phyloP scores from a whole-genome alignment of 106 monocot species.

The Dioscorea dumetorum region DNA sequence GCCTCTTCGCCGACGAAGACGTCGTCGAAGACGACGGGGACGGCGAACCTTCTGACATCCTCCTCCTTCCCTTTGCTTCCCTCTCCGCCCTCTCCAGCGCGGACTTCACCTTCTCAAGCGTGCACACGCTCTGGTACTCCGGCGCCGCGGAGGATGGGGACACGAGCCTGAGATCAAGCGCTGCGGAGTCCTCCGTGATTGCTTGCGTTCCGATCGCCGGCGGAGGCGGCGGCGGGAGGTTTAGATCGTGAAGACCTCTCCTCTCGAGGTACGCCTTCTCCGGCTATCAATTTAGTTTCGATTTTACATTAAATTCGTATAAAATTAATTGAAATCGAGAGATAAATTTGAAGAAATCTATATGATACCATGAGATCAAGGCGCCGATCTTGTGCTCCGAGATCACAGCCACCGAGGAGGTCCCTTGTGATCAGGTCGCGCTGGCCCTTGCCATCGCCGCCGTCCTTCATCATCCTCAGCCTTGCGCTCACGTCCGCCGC shows the following conservation, averaged over 20 bases:
- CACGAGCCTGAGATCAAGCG: constrained; percentile 18
- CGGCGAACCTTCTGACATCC: constrained; percentile 1
- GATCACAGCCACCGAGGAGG: constrained; percentile 19
- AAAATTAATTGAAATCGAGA: too few species aligned
- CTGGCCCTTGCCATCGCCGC: constrained; percentile 7
- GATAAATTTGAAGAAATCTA: too few species aligned
- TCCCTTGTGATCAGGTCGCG: constrained; percentile 22
- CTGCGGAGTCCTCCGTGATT: constrained; percentile 10
- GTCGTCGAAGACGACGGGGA: constrained; percentile 20
- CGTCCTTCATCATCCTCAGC: constrained; percentile 1
- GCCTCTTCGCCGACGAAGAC: constrained; percentile 16
- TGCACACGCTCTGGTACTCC: constrained; percentile 66
- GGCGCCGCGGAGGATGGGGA: constrained; percentile 5
- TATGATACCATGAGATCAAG: constrained; percentile 14
- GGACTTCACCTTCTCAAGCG: constrained; percentile 58
- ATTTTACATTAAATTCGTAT: too few species aligned
- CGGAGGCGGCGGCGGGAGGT: constrained; percentile 27
- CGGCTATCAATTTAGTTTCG: not conserved
- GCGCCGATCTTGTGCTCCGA: not conserved
- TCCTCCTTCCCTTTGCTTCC: not conserved
- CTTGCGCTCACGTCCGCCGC: constrained; percentile 36
- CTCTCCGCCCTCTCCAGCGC: constrained; percentile 53
- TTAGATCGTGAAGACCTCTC: constrained; percentile 34
- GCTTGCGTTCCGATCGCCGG: not conserved
- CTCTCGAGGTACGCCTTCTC: constrained; percentile 6